Percentiles rank a stretch among this genome's conserved stretches.
These are phyloP conservation scores for Salix exigua DNA, from an alignment of 345 rosid genomes.

Conservation along the genomic window DNA sequence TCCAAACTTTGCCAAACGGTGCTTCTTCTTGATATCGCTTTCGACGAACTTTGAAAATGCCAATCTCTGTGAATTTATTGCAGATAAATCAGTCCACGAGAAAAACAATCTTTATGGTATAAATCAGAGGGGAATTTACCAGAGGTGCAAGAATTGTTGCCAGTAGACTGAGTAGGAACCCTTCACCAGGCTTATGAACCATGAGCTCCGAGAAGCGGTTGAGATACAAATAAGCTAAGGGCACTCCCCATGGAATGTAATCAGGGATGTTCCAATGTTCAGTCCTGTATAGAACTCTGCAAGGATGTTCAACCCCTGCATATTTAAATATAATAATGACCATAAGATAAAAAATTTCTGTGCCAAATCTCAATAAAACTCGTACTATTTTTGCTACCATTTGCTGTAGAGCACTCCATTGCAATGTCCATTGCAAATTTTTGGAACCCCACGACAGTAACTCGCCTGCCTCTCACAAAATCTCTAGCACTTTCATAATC, in stretches of 20 bases:
- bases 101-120: too few species aligned
- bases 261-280: slow-evolving; percentile 44
- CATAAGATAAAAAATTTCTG: too few species aligned
- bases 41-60: slow-evolving; percentile 33
- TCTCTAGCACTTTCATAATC: slow-evolving; percentile 6
- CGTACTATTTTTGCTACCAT: slow-evolving; percentile 18
- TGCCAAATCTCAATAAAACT: not conserved
- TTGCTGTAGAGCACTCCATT: slow-evolving; percentile 33
- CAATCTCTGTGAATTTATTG: slow-evolving; percentile 29
- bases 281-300: slow-evolving; percentile 35
- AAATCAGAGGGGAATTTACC: slow-evolving; percentile 11
- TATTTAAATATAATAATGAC: not conserved
- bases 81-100: not conserved
- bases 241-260: slow-evolving; percentile 44
- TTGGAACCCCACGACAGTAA: slow-evolving; percentile 35
- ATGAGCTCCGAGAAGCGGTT: slow-evolving; percentile 46
- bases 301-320: slow-evolving; percentile 33
- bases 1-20: slow-evolving; percentile 28
- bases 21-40: slow-evolving; percentile 28
- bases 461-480: slow-evolving; percentile 28
- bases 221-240: slow-evolving; percentile 28
- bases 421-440: slow-evolving; percentile 43
- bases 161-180: slow-evolving; percentile 27
- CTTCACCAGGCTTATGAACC: slow-evolving; percentile 50
- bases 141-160: slow-evolving; percentile 40